Base-by-base conservation (phyloP, 305 asterid genomes). In the Fraxinus albicans region DNA sequence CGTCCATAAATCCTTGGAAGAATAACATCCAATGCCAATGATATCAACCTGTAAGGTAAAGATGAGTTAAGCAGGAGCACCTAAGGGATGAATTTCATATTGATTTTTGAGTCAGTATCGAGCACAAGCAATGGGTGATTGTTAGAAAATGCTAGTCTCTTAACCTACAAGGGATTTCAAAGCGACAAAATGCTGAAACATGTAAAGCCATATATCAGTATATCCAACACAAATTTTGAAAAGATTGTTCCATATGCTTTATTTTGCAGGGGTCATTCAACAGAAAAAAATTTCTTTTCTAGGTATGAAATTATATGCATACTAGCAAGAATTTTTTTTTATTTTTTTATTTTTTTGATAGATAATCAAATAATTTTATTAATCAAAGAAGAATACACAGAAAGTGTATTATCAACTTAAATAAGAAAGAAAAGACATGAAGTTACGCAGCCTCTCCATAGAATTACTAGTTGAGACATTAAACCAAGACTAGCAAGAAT, bases 21-120 rank as follows among this genome's bases (percentile, higher is more conserved):
- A 97, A 83, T 97, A 97, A 84, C 99, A 97, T 79, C 98, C 95
- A 13, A 97, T 98, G 13, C 99, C 99, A 21, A 94, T 95, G 13
- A 94, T 90, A 85, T 97, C 99, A 78, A 97, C 99, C 99, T 97
- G 94, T 40, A 78, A 76, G 75, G 80, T 77, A 38, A 60, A 65
- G 73, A 8, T 2, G 0, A 65, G 73, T 65, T 23, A 8, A 65
- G 73, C 73, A 65, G 44, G 44, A 38, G 35, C 17, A 65, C 25
- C 72, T 7, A 63, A 23, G 5, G 8, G 72, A 63, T 23, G 35
- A 65, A 8, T 25, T 8, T 40, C 29, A 9, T 25, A 3, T 8
- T 19, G 23, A 44, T 29, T 50, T 44, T 55, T 1, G 65, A 55
- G 23, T 55, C 2, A n/a, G 65, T n/a, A 17, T 17, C 60, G 10